These are phyloP conservation scores for Populus pruinosa DNA, from an alignment of 345 rosid genomes.

Conservation along the genomic window DNA sequence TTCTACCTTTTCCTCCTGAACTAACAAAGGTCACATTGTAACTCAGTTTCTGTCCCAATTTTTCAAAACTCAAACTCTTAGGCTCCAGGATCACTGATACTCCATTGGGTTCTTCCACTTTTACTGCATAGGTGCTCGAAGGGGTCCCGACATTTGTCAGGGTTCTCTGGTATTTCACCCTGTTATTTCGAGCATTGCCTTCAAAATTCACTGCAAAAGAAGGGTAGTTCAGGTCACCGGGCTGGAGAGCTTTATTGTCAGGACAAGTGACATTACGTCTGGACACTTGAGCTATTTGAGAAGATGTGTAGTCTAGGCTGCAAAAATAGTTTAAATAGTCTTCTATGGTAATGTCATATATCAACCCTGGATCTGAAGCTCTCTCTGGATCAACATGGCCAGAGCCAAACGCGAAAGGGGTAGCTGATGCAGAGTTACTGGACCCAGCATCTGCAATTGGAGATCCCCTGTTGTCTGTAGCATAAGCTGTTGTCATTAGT, in stretches of 20 bases:
- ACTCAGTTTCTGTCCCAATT: slow-evolving; percentile 47
- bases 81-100: slow-evolving; percentile 39
- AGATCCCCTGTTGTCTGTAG: slow-evolving; percentile 38
- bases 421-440: slow-evolving; percentile 18
- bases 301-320: slow-evolving; percentile 40
- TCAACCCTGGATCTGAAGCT: slow-evolving; percentile 54
- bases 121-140: slow-evolving; percentile 23
- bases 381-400: slow-evolving; percentile 55
- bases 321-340: slow-evolving; percentile 49
- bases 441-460: slow-evolving; percentile 31
- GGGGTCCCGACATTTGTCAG: slow-evolving; percentile 47
- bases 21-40: slow-evolving; percentile 45
- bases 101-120: slow-evolving; percentile 40
- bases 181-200: slow-evolving; percentile 4
- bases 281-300: slow-evolving; percentile 31
- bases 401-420: slow-evolving; percentile 48
- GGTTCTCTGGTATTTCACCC: slow-evolving; percentile 29
- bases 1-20: neutral
- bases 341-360: slow-evolving; percentile 36
- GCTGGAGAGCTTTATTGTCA: neutral
- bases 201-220: slow-evolving; percentile 49
- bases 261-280: slow-evolving; percentile 33
- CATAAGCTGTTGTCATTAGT: slow-evolving; percentile 76
- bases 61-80: slow-evolving; percentile 28
- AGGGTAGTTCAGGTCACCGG: slow-evolving; percentile 56